Evolutionary conservation across 306 rosid genomes (phyloP), one percentile per base, ranked within the genome.

Genomic region (Quillaja saponaria): DNA sequence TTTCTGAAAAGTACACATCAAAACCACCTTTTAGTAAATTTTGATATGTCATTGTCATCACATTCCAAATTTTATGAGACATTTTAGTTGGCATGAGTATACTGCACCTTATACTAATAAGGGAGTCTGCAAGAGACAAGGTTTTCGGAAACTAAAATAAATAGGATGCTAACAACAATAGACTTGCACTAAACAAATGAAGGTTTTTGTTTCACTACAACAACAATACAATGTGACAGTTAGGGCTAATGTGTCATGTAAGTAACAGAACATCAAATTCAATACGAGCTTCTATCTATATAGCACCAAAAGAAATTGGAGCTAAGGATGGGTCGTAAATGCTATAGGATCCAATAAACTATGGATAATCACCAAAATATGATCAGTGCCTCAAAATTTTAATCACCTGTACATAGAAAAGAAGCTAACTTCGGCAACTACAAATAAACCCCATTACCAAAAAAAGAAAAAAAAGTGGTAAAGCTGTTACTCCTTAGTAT

Each of bases 341-440:
- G 16, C 20, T 8, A 59, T 14, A 8, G 49, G 13, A 9, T 39
- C 28, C 13, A 8, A 45, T 0, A 34, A 13, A 58, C 10, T 5
- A 40, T 19, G 21, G 63, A 44, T 17, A 34, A 64, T 52, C 61
- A 47, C 57, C 54, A 34, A 1, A 10, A 52, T 13, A 50, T 14
- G 58, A 18, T 19, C 55, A 42, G 14, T 33, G 45, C 58, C 34
- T 31, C 25, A 56, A 53, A 44, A 13, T 37, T 9, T 1, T 7
- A 55, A 59, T 45, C 71, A 57, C 19, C 19, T 34, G 25, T 25
- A 53, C 35, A 48, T 15, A 11, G 42, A 53, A 49, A 33, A 53
- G 17, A 40, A 73, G 62, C 78, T 34, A 47, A 17, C 44, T 66
- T 63, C 33, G 47, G 60, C 17, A 17, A 52, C 58, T 46, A 65